Evolutionary conservation across 352 stramenopile species (phyloP).

Genomic region (Phytophthora chlamydospora): DNA sequence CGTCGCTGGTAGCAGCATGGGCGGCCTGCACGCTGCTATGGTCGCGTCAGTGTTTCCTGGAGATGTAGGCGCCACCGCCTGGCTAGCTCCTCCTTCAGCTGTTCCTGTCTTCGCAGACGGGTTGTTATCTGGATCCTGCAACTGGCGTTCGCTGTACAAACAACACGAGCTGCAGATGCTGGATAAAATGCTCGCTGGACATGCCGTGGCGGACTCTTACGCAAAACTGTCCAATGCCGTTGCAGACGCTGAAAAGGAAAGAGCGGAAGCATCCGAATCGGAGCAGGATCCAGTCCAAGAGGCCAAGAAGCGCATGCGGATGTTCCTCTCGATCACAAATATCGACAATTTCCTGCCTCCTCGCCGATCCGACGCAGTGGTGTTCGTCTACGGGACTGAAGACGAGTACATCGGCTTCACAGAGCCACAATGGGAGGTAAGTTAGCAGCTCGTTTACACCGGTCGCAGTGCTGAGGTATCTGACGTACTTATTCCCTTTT

Average conservation of each 20-base stretch:
- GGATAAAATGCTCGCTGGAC: slow-evolving; percentile 68
- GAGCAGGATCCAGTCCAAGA: slow-evolving; percentile 61
- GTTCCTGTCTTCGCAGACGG: slow-evolving; percentile 77
- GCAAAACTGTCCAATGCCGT: slow-evolving; percentile 15
- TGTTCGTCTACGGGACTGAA: slow-evolving; percentile 81
- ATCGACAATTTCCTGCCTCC: slow-evolving; percentile 83
- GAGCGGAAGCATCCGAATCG: background rate
- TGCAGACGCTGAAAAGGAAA: background rate
- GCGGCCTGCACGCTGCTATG: slow-evolving; percentile 80
- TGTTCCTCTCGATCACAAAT: slow-evolving; percentile 83
- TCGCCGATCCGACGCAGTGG: slow-evolving; percentile 64
- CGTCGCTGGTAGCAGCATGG: slow-evolving; percentile 79
- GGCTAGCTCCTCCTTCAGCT: slow-evolving; percentile 75
- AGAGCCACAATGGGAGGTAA: slow-evolving; percentile 64
- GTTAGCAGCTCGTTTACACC: background rate
- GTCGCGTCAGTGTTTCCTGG: slow-evolving; percentile 71
- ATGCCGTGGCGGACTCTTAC: slow-evolving; percentile 35
- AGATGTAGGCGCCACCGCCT: slow-evolving; percentile 68
- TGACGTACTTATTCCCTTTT: slow-evolving; percentile 1
- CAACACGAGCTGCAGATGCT: slow-evolving; percentile 68
- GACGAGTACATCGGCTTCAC: slow-evolving; percentile 79
- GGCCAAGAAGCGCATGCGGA: slow-evolving; percentile 78
- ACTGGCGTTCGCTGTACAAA: slow-evolving; percentile 77
- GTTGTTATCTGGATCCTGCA: slow-evolving; percentile 77
- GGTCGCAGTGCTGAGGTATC: background rate